Base-by-base conservation (phyloP, 768 basidiomycete genomes). In the Exsudoporus frostii region DNA sequence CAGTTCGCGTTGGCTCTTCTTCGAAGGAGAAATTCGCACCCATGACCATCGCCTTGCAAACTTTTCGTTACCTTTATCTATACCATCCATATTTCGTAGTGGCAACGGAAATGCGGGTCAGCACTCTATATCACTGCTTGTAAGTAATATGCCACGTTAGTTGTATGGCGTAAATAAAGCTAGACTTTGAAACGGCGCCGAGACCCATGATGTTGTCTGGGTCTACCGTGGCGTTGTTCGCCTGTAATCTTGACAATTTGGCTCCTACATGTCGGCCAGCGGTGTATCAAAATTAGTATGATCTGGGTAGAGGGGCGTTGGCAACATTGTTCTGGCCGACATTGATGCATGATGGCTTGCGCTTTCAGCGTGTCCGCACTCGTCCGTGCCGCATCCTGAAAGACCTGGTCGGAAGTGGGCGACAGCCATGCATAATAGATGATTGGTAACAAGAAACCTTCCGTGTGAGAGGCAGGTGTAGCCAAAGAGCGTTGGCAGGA, bases 201-300 rank as follows among this genome's bases (percentile, higher is more conserved):
- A 84, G 73, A 7, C 74, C 76, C 82, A 85, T 84, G 13, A 85
- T 73, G 58, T 80, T 74, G 8, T 70, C 45, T 0, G 82, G 82
- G 61, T 86, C 85, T 45, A 79, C 72, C 8, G 45, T 47, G 41
- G 52, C 62, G 59, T 79, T 80, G 19, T 83, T 62, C 10, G 47
- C 54, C 43, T 66, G 56, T 45, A 85, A 60, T 40, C 42, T 61
- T 4, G 64, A 24, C 22, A 48, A 4, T 45, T 83, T 79, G 1
- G 57, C 59, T 0, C 83, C 53, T 79, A 85, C 30, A 85, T 63
- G 5, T 62, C 38, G 27, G 69, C 59, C 30, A 83, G 36, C 0
- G 80, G 75, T 13, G 81, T 83, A 51, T 75, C 75, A 50, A 61
- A 71, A 1, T 81, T 69, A 1, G 82, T 81, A 56, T 82, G 84